Evolutionary conservation across 148 eudicot species (phyloP), one percentile per base, ranked within the genome.

Genomic region (Camellia granthamiana): DNA sequence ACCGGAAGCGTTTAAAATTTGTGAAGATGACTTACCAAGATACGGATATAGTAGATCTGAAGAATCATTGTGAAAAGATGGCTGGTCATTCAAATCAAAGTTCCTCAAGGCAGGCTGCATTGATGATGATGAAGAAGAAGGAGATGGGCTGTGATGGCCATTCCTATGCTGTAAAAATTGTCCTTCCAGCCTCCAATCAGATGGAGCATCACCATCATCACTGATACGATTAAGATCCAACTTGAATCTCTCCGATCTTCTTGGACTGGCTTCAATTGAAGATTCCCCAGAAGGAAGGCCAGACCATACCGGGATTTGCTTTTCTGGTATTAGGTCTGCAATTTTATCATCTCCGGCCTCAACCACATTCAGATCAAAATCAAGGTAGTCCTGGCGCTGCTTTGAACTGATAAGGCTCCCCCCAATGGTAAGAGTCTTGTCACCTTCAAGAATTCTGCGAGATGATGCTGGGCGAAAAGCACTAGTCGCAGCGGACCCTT

Each of bases 401-500:
- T 89, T 89, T 76, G 94, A 89, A 78, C 87, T 84, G 69, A 84
- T 89, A 70, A 84, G 81, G 60, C 89, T 89, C 51, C 80, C 91
- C 51, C 87, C 88, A 46, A 70, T 73, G n/a, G 86, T 83, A 68
- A 69, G 65, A 76, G 82, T 64, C 75, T 78, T 89, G 16, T 92
- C 92, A 73, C 84, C 84, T 74, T 90, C 92, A 70, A 85, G 83
- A 21, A 85, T 75, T 58, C 86, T 88, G 56, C 92, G 90, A 78
- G 91, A 88, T 63, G 98, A 87, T 76, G 96, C 91, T 7, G 92
- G 87, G 30, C 91, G 87, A 66, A 95, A 95, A 80, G 97, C 99
- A 89, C 97, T 95, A 49, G 97, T 93, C 65, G 91, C 88, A 68
- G 99, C 99, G 44, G 99, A 92, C 66, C 97, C 97, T 90, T 96